Conservation (phyloP, 164 flowering plant species). For the Brasenia schreberi region DNA sequence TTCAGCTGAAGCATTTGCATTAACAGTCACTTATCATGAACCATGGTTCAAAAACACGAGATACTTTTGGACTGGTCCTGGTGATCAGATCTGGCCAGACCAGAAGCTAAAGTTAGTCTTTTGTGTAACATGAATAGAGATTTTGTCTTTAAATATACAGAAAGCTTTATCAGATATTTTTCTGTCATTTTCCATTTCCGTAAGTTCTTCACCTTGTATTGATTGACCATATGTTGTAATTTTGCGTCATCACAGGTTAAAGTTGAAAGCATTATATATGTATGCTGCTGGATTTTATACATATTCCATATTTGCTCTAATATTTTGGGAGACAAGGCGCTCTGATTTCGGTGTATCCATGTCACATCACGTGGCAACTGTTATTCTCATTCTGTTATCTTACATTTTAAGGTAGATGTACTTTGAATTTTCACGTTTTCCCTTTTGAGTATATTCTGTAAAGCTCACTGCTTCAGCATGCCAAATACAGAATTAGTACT, state of each 20-base stretch:
- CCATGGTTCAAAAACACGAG: conserved; percentile 87
- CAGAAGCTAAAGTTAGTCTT: conserved; percentile 70
- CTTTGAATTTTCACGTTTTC: neutral
- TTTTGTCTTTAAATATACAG: too few species aligned
- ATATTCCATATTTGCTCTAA: conserved; percentile 84
- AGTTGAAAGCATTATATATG: conserved; percentile 77
- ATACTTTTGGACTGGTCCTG: conserved; percentile 87
- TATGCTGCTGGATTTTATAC: conserved; percentile 80
- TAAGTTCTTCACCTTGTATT: neutral
- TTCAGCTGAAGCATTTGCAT: conserved; percentile 76
- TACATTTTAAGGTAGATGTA: conserved; percentile 54
- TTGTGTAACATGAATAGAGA: neutral
- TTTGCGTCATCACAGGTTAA: conserved; percentile 38
- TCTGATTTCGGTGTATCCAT: conserved; percentile 92
- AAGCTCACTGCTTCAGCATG: too few species aligned
- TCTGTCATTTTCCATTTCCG: neutral
- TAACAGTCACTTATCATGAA: conserved; percentile 71
- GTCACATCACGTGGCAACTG: conserved; percentile 83
- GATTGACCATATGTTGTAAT: neutral
- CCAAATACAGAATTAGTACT: too few species aligned
- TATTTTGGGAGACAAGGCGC: conserved; percentile 95
- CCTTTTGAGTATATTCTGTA: too few species aligned
- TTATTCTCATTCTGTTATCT: conserved; percentile 65
- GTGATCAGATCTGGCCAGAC: conserved; percentile 88
- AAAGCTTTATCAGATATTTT: neutral